Conservation (phyloP, 768 basidiomycete genomes). For the Serendipita sp. region DNA sequence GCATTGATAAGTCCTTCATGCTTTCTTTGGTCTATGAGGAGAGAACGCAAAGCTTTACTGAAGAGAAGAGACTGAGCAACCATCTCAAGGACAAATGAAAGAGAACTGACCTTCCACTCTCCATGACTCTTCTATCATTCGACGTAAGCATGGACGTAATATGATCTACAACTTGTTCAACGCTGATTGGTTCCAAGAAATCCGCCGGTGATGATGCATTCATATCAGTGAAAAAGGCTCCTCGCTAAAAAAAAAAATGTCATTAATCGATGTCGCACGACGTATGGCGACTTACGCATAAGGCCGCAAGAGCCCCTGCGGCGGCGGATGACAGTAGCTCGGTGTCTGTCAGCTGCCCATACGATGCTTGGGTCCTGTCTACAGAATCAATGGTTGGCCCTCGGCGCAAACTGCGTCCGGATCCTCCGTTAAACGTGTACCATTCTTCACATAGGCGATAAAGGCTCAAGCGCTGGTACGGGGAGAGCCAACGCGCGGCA, state of each 20-base stretch:
- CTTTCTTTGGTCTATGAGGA: conserved; percentile 41
- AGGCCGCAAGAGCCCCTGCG: conserved; percentile 70
- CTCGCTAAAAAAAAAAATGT: conserved; percentile 33
- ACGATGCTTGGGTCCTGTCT: too few species aligned
- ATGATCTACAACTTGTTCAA: conserved; percentile 40
- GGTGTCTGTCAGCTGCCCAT: conserved; percentile 34
- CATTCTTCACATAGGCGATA: conserved; percentile 85
- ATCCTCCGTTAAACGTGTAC: conserved; percentile 71
- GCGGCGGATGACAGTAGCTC: conserved; percentile 61
- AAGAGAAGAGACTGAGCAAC: conserved; percentile 8
- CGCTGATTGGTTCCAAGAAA: conserved; percentile 36
- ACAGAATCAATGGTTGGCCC: too few species aligned
- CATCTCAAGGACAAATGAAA: too few species aligned
- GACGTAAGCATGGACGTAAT: conserved; percentile 54
- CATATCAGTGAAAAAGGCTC: conserved; percentile 51
- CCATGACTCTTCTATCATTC: conserved; percentile 30
- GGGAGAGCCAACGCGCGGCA: conserved; percentile 59
- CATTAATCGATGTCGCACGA: not conserved
- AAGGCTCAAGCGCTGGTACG: conserved; percentile 57
- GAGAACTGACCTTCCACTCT: conserved; percentile 47
- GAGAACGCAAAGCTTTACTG: conserved; percentile 61
- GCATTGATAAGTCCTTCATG: conserved; percentile 45
- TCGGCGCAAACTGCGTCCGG: conserved; percentile 18
- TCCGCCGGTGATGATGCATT: conserved; percentile 50
- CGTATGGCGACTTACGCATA: conserved; percentile 49